These are phyloP conservation scores for Candida odintsovae DNA, from an alignment of 805 yeast species.

Conservation along the genomic window DNA sequence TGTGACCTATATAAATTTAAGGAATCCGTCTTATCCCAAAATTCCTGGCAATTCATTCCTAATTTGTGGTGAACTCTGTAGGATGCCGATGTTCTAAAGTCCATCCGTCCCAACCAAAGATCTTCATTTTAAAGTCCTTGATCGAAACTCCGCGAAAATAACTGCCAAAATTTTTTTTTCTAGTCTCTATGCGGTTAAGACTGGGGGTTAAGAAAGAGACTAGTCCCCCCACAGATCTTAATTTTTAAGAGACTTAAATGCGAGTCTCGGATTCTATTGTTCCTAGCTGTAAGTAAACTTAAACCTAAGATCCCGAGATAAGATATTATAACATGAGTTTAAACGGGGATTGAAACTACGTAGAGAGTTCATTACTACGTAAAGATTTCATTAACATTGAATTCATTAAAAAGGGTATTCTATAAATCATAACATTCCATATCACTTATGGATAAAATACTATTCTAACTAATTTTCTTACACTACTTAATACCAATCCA, in stretches of 20 bases:
- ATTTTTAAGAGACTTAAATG: too few species aligned
- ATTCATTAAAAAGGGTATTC: too few species aligned
- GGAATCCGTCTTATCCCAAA: background rate
- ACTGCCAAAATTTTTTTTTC: too few species aligned
- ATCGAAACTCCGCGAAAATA: background rate
- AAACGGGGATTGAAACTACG: too few species aligned
- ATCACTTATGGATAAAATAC: background rate
- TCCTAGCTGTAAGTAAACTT: too few species aligned
- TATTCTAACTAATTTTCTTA: constrained; percentile 5
- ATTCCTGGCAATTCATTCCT: background rate
- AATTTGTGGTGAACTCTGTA: background rate
- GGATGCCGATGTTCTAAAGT: background rate
- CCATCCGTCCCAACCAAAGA: background rate
- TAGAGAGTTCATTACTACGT: too few species aligned
- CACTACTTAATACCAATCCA: constrained; percentile 9
- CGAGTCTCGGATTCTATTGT: background rate
- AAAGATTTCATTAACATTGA: too few species aligned
- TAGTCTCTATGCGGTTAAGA: too few species aligned
- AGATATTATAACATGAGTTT: background rate
- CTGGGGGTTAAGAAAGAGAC: too few species aligned
- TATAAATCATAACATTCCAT: too few species aligned
- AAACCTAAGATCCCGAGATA: background rate
- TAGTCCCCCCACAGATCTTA: too few species aligned
- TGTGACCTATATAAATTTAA: background rate
- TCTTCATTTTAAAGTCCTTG: background rate